A percentile compares a stretch with the other conserved stretches of the same genome.
Evolutionary conservation across 805 yeast species (phyloP).

Genomic region (Starmerella asiatica): DNA sequence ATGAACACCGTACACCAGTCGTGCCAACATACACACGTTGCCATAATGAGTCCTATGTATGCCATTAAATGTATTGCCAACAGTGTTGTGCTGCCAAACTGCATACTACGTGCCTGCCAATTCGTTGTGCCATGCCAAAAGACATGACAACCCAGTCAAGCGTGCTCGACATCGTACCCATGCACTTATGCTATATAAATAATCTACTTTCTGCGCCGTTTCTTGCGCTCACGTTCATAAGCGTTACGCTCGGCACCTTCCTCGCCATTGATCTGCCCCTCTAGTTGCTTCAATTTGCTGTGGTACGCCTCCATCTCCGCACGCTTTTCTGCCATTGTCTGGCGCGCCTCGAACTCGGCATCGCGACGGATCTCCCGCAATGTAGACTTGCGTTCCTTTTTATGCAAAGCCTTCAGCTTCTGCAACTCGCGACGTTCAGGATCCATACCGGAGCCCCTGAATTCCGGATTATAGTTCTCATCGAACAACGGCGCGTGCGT

Average conservation of each 20-base stretch:
- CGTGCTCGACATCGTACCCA: too few relatives aligned
- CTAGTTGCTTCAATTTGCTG: slow-evolving; percentile 73
- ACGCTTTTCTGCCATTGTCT: slow-evolving; percentile 68
- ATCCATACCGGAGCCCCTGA: slow-evolving; percentile 78
- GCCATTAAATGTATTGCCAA: too few relatives aligned
- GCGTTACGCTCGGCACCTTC: slow-evolving; percentile 92
- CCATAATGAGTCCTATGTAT: too few relatives aligned
- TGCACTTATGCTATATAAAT: neutral
- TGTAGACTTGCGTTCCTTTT: slow-evolving; percentile 81
- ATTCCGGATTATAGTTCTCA: slow-evolving; percentile 91
- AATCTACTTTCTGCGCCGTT: slow-evolving; percentile 24
- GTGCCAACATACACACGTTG: too few relatives aligned
- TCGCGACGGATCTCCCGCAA: slow-evolving; percentile 86
- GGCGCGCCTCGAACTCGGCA: slow-evolving; percentile 72
- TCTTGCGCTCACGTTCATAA: slow-evolving; percentile 77
- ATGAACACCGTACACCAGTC: too few relatives aligned
- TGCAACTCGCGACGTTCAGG: slow-evolving; percentile 65
- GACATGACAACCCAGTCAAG: too few relatives aligned
- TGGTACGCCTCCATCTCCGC: slow-evolving; percentile 66
- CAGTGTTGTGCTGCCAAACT: too few relatives aligned
- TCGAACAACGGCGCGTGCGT: slow-evolving; percentile 83
- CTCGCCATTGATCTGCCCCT: slow-evolving; percentile 75
- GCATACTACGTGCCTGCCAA: too few relatives aligned
- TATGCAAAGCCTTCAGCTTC: slow-evolving; percentile 71
- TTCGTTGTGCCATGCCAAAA: too few relatives aligned